A percentile compares a stretch with the other conserved stretches of the same genome.
phyloP scores from a whole-genome alignment of 495 filamentous ascomycete genomes.

The Daldinia caldariorum region DNA sequence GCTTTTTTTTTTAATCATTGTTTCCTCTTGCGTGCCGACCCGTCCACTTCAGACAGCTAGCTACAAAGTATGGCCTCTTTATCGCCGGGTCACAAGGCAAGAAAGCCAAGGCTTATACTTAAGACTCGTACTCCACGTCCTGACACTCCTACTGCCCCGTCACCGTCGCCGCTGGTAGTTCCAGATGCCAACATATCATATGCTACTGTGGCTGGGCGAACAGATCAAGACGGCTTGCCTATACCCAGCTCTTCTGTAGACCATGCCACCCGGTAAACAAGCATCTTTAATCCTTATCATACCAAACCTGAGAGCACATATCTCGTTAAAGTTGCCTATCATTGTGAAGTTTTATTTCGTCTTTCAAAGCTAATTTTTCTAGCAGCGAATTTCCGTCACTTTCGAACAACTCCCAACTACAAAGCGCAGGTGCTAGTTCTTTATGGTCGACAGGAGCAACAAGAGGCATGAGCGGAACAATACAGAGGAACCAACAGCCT shows the following conservation, averaged over 20 bases:
- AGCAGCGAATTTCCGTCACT: constrained; percentile 85
- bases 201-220: constrained; percentile 16
- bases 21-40: background rate
- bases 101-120: constrained; percentile 15
- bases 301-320: constrained; percentile 1
- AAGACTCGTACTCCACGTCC: constrained; percentile 5
- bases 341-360: constrained; percentile 12
- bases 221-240: background rate
- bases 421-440: constrained; percentile 54
- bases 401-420: constrained; percentile 72
- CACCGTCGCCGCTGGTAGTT: background rate
- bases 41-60: background rate
- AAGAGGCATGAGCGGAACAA: constrained; percentile 61
- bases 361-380: constrained; percentile 36
- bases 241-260: background rate
- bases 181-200: background rate
- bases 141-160: background rate
- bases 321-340: background rate
- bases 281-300: background rate
- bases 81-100: background rate
- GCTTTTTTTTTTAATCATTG: too few relatives aligned
- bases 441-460: constrained; percentile 69
- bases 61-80: background rate
- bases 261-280: constrained; percentile 20
- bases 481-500: constrained; percentile 74